Conservation (phyloP, 306 rosid species). For the Bauhinia variegata region DNA sequence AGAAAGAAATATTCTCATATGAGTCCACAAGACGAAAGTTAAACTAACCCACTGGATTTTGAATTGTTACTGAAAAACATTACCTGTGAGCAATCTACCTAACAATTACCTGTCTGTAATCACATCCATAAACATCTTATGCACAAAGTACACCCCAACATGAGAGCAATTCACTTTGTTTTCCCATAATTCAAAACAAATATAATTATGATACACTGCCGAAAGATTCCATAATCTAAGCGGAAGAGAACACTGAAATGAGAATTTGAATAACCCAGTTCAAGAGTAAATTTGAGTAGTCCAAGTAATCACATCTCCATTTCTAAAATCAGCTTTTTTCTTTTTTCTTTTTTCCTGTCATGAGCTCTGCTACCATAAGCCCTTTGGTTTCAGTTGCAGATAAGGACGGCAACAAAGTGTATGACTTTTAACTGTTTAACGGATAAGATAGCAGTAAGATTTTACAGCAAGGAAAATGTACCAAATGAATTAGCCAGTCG, state of each 20-base stretch:
- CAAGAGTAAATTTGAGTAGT: conserved; percentile 9
- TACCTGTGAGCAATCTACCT: neutral
- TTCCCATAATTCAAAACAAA: neutral
- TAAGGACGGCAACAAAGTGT: too few relatives aligned
- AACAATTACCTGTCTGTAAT: too few relatives aligned
- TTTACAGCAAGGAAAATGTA: too few relatives aligned
- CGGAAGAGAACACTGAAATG: neutral
- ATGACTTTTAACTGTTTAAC: too few relatives aligned
- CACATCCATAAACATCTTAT: neutral
- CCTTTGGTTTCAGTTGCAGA: neutral
- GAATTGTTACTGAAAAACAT: too few relatives aligned
- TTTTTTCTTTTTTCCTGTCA: too few relatives aligned
- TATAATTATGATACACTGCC: neutral
- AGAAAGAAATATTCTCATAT: conserved; percentile 24
- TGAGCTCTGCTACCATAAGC: neutral
- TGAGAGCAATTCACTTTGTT: too few relatives aligned
- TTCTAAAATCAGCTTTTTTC: neutral
- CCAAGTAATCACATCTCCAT: neutral
- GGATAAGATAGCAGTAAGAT: too few relatives aligned
- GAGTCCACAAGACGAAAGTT: conserved; percentile 7
- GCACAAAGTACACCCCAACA: neutral
- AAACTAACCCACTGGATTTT: too few relatives aligned
- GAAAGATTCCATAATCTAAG: conserved; percentile 11
- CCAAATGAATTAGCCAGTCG: too few relatives aligned
- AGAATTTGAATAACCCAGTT: neutral